Base-by-base conservation (phyloP, 768 basidiomycete genomes). In the Phylloporus sp. region DNA sequence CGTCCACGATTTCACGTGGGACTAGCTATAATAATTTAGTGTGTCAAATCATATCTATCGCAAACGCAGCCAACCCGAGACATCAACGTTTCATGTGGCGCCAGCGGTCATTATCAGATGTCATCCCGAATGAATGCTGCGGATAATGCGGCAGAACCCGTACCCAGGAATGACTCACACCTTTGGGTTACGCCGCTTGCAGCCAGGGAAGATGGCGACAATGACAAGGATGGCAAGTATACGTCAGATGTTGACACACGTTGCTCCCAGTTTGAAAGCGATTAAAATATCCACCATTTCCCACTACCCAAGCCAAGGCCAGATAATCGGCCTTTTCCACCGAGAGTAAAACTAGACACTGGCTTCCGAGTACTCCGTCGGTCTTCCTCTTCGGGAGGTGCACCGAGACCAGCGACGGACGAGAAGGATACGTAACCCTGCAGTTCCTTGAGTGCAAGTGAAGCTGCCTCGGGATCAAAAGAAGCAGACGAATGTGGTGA, bases 351-450 rank as follows among this genome's bases (percentile, higher is more conserved):
- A 24, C 53, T 41, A 3, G 46, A 9, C 2, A 47, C 18, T 44
- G 68, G 47, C 59, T 56, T 52, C 46, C 63, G 56, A 50, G 54
- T 46, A 61, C 60, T 4, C 58, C 60, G 59, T 47, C 65, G 68
- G 16, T 74, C 76, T 43, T 74, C 71, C 32, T 69, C 68, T 23
- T 74, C 78, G 1, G 81, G 76, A 15, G 85, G 85, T 20, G 72
- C 73, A 1, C 86, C 86, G 8, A 87, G 72, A 22, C 85, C 85
- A 68, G 84, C 84, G 10, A 87, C 76, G 44, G 75, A 78, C 35
- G 81, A 75, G 50, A 87, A 87, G n/a, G 78, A 80, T 31, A 87
- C 81, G 56, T 86, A 86, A 2, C 85, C 85, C 15, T 80, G 73
- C 27, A 81, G 76, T 29, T 75, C 67, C 23, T 73, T 74, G 55